Evolutionary conservation across 345 rosid genomes (phyloP), one percentile per base, ranked within the genome.

Genomic region (Arabidopsis arenosa): DNA sequence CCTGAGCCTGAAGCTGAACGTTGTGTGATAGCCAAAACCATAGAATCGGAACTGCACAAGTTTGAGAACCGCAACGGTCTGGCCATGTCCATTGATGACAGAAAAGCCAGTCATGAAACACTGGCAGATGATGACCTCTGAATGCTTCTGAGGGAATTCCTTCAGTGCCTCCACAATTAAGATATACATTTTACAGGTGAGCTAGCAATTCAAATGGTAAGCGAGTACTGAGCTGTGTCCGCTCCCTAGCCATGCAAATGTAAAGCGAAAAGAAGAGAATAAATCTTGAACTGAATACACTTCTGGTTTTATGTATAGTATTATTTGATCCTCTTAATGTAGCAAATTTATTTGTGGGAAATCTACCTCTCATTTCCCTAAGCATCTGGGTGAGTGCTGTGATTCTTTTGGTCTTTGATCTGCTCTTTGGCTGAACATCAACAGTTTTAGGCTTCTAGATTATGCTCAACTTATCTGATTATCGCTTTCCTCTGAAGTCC

Each of bases 1-100:
- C 96, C 98, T 13, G 91, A 89, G 68, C 82, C 92, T 39, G 86
- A 82, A 47, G 75, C 83, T 44, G 88, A 82, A 78, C 92, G 85
- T 56, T 74, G 68, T 9, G 86, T 87, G 80, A 90, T 91, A 41
- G 90, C 84, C 11, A 86, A 78, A 83, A 86, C 86, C 66, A 83
- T 94, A 9, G 97, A 90, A 78, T 89, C 93, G 0, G 90, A 92
- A 81, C 68, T 92, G 35, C 92, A 86, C 23, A 90, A 89, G 86
- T 59, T 89, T 18, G 90, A 80, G 75, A 85, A 87, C 58, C 72
- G 84, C 35, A 83, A 63, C 58, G 85, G 83, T 49, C 56, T 86
- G 44, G 54, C 82, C 8, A 61, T 57, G 56, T 75, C 89, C 17
- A 15, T 74, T 8, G 32, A 48, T 76, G 76, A 58, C 66, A 67